These are phyloP conservation scores for Theileria orientalis DNA, from an alignment of 169 alveolate species.

Conservation along the genomic window DNA sequence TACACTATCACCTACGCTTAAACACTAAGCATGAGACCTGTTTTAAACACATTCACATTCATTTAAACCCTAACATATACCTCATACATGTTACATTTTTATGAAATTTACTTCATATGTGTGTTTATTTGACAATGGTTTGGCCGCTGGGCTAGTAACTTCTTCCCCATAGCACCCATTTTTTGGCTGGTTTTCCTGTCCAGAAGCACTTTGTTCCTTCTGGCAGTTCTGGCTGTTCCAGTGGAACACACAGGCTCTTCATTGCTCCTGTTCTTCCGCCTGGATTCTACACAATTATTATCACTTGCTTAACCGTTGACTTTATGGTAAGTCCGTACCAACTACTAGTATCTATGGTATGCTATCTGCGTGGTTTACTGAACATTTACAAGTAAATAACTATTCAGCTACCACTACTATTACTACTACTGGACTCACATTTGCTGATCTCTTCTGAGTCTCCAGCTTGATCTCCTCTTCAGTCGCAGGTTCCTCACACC, in stretches of 20 bases:
- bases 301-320: no score
- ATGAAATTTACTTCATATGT: no score
- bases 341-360: conserved; percentile 3
- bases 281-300: neutral
- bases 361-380: neutral
- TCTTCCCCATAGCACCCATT: conserved; percentile 91
- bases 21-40: neutral
- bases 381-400: neutral
- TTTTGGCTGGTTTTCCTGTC: conserved; percentile 93
- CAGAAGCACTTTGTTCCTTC: conserved; percentile 91
- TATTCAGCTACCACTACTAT: neutral
- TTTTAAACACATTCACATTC: neutral
- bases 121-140: neutral
- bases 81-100: no score
- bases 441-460: conserved; percentile 62
- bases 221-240: conserved; percentile 88
- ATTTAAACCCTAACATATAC: no score
- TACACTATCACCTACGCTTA: no score
- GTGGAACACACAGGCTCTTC: conserved; percentile 95
- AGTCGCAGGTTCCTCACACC: conserved; percentile 78
- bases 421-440: no score
- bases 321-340: no score
- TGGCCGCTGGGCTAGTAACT: conserved; percentile 88
- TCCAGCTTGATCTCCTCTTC: conserved; percentile 77
- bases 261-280: conserved; percentile 86